A percentile compares a stretch with the other conserved stretches of the same genome.
Conservation (phyloP, 2,329 filamentous ascomycete species). For the Cordyceps farinosa region DNA sequence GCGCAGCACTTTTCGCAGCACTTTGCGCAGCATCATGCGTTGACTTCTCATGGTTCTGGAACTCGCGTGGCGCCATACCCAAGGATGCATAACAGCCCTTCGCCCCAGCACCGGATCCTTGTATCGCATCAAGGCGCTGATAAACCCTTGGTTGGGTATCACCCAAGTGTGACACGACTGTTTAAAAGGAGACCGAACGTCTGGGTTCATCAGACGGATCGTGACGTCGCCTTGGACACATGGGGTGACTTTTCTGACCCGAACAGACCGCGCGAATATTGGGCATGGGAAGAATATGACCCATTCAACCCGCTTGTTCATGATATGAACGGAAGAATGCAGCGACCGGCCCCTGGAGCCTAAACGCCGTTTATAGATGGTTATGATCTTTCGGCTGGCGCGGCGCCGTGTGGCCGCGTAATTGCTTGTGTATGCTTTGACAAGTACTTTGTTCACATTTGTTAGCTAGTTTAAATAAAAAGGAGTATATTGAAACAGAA, state of each 20-base stretch:
- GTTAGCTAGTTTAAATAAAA: neutral
- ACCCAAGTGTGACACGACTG: constrained; percentile 21
- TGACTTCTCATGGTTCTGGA: neutral
- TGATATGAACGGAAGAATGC: neutral
- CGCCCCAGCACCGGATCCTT: neutral
- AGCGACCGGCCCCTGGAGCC: neutral
- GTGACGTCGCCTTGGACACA: constrained; percentile 24
- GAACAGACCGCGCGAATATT: neutral
- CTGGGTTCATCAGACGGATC: constrained; percentile 20
- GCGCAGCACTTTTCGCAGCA: neutral
- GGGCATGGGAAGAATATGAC: constrained; percentile 16
- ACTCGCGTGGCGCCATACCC: constrained; percentile 7
- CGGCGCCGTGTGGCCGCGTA: neutral
- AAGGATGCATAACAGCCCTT: constrained; percentile 7
- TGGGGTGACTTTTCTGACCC: constrained; percentile 22
- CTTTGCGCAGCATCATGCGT: neutral
- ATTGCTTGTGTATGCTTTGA: neutral
- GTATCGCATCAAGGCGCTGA: constrained; percentile 12
- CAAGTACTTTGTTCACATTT: neutral
- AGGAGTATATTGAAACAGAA: neutral
- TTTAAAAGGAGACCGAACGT: constrained; percentile 23
- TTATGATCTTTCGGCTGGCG: neutral
- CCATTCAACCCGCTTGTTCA: constrained; percentile 6
- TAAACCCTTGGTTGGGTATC: constrained; percentile 24
- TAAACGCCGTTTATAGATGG: neutral